Evolutionary conservation across 2,329 filamentous ascomycete species (phyloP).

Genomic region (Didymella keratinophila): DNA sequence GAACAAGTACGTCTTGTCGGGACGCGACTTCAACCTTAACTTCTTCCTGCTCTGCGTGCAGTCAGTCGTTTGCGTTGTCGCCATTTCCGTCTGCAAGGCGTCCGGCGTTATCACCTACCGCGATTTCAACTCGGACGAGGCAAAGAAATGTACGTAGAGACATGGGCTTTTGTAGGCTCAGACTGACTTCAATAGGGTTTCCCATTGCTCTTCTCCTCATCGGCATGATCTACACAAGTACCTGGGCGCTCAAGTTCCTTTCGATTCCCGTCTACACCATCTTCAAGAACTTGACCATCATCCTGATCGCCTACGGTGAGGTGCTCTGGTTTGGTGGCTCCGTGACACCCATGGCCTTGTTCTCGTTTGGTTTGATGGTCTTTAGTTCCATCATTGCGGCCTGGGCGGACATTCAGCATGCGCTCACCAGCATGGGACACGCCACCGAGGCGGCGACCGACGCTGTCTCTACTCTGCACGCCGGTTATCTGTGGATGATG

Average conservation of each 20-base stretch:
- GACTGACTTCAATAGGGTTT: slow-evolving; percentile 71
- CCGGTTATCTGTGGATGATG: slow-evolving; percentile 97
- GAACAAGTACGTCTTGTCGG: slow-evolving; percentile 98
- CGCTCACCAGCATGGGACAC: slow-evolving; percentile 68
- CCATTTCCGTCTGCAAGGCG: slow-evolving; percentile 84
- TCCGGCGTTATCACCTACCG: slow-evolving; percentile 80
- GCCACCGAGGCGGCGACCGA: slow-evolving; percentile 67
- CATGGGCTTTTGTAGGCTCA: not conserved
- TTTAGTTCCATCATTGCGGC: slow-evolving; percentile 92
- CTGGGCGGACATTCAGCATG: slow-evolving; percentile 95
- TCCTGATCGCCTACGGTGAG: slow-evolving; percentile 97
- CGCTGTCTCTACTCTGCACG: slow-evolving; percentile 87
- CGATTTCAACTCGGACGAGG: slow-evolving; percentile 88
- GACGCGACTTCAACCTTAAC: slow-evolving; percentile 90
- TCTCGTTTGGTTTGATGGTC: slow-evolving; percentile 97
- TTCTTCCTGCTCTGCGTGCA: slow-evolving; percentile 91
- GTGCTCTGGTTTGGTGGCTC: slow-evolving; percentile 97
- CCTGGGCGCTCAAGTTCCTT: slow-evolving; percentile 93
- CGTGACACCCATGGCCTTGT: slow-evolving; percentile 84
- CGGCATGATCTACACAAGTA: slow-evolving; percentile 98
- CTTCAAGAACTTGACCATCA: slow-evolving; percentile 99
- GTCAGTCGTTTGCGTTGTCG: slow-evolving; percentile 87
- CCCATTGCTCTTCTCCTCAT: slow-evolving; percentile 94
- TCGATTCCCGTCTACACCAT: slow-evolving; percentile 99
- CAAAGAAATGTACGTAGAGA: slow-evolving; percentile 79